Evolutionary conservation across 2,329 filamentous ascomycete genomes (phyloP).

Genomic region (Sordariomycetes sp.): DNA sequence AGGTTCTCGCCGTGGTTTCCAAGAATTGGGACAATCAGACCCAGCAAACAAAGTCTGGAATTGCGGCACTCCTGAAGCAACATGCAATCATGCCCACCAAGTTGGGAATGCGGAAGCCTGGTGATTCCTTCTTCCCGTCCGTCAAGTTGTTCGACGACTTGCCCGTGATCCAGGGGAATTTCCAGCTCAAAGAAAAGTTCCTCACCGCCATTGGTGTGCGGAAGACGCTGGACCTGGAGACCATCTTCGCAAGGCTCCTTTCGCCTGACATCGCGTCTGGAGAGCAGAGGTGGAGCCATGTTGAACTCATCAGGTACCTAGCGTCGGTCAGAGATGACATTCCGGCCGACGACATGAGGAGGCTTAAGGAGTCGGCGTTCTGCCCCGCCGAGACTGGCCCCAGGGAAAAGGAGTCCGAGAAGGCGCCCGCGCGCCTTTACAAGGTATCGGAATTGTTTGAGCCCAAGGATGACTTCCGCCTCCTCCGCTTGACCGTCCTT

Average conservation of each 20-base stretch:
- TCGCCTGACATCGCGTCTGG: slow-evolving; percentile 38
- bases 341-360: slow-evolving; percentile 65
- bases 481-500: slow-evolving; percentile 60
- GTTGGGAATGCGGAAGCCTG: slow-evolving; percentile 72
- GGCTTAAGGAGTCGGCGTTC: slow-evolving; percentile 64
- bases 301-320: slow-evolving; percentile 89
- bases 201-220: slow-evolving; percentile 72
- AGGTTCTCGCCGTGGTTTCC: slow-evolving; percentile 66
- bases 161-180: slow-evolving; percentile 63
- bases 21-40: slow-evolving; percentile 16
- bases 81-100: slow-evolving; percentile 81
- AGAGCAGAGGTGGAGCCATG: slow-evolving; percentile 73
- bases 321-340: slow-evolving; percentile 85
- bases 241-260: slow-evolving; percentile 81
- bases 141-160: slow-evolving; percentile 93
- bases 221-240: slow-evolving; percentile 88
- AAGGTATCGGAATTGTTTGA: slow-evolving; percentile 71
- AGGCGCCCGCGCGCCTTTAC: slow-evolving; percentile 43
- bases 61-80: slow-evolving; percentile 50
- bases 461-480: slow-evolving; percentile 56
- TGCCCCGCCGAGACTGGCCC: slow-evolving; percentile 62
- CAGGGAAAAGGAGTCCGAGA: slow-evolving; percentile 36
- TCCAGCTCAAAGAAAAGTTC: slow-evolving; percentile 83
- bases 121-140: slow-evolving; percentile 82
- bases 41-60: slow-evolving; percentile 43